Percentiles rank a stretch among this genome's conserved stretches.
Conservation (phyloP, 495 filamentous ascomycete species). For the Pseudomonodictys pantanalensis region DNA sequence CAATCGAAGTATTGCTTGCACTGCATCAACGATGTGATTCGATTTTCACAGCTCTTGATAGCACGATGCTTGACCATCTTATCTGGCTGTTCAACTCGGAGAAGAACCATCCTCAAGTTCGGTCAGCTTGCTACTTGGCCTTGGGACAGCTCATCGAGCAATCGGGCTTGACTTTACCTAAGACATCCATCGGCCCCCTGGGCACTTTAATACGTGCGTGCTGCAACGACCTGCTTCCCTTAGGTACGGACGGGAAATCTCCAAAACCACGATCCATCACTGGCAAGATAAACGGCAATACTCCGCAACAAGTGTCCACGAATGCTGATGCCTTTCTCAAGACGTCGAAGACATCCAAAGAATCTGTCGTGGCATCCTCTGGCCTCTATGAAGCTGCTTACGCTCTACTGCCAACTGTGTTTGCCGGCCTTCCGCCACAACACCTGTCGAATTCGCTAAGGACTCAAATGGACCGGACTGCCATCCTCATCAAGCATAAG, state of each 20-base stretch:
- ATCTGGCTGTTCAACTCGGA: constrained; percentile 66
- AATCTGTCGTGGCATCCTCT: constrained; percentile 30
- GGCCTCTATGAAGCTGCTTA: constrained; percentile 50
- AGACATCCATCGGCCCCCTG: constrained; percentile 58
- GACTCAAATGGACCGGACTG: constrained; percentile 70
- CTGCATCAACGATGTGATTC: constrained; percentile 55
- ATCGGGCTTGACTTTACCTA: constrained; percentile 62
- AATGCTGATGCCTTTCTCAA: constrained; percentile 59
- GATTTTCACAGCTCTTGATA: constrained; percentile 52
- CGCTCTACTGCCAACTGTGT: constrained; percentile 58
- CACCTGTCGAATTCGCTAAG: constrained; percentile 62
- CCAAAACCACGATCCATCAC: constrained; percentile 5
- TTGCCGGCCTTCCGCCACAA: constrained; percentile 59
- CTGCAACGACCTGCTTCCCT: constrained; percentile 58
- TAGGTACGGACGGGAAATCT: not conserved
- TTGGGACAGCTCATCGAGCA: constrained; percentile 55
- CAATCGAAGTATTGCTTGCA: constrained; percentile 55
- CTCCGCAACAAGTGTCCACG: constrained; percentile 25
- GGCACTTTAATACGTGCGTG: constrained; percentile 55
- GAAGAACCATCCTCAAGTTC: constrained; percentile 46
- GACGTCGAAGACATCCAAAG: constrained; percentile 18
- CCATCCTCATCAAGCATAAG: constrained; percentile 64
- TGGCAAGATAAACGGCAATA: constrained; percentile 38
- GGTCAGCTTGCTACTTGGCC: constrained; percentile 58
- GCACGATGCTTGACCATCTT: constrained; percentile 63